Percentiles rank a stretch among this genome's conserved stretches.
phyloP scores from a whole-genome alignment of 2,329 filamentous ascomycete genomes.

The Fusarium irregulare region DNA sequence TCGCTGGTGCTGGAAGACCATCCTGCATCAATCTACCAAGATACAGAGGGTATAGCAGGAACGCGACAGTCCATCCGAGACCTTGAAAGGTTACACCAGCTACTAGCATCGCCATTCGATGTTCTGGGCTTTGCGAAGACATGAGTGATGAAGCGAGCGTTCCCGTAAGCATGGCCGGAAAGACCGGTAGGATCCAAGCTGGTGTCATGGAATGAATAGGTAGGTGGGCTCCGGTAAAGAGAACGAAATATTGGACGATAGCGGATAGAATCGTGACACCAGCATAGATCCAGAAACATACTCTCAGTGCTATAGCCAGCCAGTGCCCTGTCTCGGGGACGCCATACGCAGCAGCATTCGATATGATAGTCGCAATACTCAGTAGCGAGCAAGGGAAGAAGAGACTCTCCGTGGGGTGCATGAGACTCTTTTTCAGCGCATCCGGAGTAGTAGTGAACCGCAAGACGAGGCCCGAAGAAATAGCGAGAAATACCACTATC shows the following conservation, averaged over 20 bases:
- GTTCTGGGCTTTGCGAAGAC: constrained; percentile 40
- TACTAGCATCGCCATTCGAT: constrained; percentile 43
- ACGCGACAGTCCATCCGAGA: constrained; percentile 44
- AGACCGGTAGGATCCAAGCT: constrained; percentile 48
- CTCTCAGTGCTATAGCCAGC: constrained; percentile 58
- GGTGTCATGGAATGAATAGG: constrained; percentile 46
- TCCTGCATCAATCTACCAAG: constrained; percentile 45
- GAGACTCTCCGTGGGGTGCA: constrained; percentile 66
- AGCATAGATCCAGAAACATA: constrained; percentile 65
- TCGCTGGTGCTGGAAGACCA: constrained; percentile 43
- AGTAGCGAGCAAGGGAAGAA: constrained; percentile 73
- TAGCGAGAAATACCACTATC: constrained; percentile 60
- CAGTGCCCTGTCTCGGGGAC: constrained; percentile 60
- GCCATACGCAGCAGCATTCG: constrained; percentile 74
- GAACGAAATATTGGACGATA: constrained; percentile 44
- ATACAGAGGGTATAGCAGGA: constrained; percentile 42
- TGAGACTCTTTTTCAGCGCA: constrained; percentile 61
- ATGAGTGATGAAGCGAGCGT: constrained; percentile 43
- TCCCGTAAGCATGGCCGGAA: constrained; percentile 46
- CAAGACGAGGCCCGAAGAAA: constrained; percentile 64
- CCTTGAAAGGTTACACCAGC: constrained; percentile 46
- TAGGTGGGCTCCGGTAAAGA: constrained; percentile 47
- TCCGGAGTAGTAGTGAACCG: constrained; percentile 69
- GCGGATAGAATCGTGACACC: constrained; percentile 46
- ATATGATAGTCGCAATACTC: constrained; percentile 72